A percentile compares a stretch with the other conserved stretches of the same genome.
These are phyloP conservation scores for Nakaseomyces bracarensis DNA, from an alignment of 1,139 yeast genomes.

Conservation along the genomic window DNA sequence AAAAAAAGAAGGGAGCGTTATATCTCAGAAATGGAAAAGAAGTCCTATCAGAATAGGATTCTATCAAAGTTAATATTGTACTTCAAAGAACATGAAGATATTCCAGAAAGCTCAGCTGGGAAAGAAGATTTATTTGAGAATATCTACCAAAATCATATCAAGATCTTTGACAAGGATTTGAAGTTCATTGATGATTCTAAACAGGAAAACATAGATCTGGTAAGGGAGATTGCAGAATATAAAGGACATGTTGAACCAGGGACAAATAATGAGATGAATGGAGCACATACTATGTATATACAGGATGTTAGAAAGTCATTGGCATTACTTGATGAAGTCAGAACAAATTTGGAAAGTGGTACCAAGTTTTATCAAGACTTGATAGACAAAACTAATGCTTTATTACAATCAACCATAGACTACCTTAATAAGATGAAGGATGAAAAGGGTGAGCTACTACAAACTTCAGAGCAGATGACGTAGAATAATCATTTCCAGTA, in stretches of 20 bases:
- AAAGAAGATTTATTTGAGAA: constrained; percentile 29
- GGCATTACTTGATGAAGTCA: constrained; percentile 30
- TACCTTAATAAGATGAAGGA: neutral
- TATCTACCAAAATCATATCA: constrained; percentile 36
- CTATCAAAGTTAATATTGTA: constrained; percentile 45
- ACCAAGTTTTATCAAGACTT: constrained; percentile 61
- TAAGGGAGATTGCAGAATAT: constrained; percentile 36
- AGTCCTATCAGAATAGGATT: constrained; percentile 42
- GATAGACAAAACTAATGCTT: constrained; percentile 39
- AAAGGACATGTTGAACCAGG: constrained; percentile 3
- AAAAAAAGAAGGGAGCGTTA: constrained; percentile 31
- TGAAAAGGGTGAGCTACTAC: neutral
- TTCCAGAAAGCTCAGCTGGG: constrained; percentile 14
- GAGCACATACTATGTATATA: constrained; percentile 20
- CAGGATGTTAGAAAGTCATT: constrained; percentile 23
- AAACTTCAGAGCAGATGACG: neutral
- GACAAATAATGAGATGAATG: constrained; percentile 12
- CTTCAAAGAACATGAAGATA: constrained; percentile 32
- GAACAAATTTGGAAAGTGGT: constrained; percentile 60
- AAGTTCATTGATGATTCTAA: constrained; percentile 29
- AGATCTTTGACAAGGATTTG: constrained; percentile 34
- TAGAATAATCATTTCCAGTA: no score
- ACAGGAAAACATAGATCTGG: constrained; percentile 39
- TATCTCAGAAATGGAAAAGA: constrained; percentile 38
- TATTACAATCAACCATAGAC: constrained; percentile 7